Conservation (phyloP, 2,329 filamentous ascomycete species). For the Orbilia oligospora region DNA sequence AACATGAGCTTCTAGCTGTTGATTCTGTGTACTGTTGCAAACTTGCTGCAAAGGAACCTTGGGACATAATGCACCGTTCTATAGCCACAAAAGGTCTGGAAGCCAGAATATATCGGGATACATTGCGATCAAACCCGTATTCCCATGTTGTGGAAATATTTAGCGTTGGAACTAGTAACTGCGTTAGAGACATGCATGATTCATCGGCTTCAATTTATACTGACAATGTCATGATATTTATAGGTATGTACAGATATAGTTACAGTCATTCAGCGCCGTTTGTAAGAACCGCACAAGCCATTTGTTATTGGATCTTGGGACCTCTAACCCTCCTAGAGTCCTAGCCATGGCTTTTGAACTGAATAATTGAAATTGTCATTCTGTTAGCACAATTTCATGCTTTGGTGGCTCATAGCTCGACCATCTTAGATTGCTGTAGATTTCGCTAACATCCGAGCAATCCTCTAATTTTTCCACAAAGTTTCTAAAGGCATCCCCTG, state of each 20-base stretch:
- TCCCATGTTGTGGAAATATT: too few relatives aligned
- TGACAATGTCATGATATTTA: too few relatives aligned
- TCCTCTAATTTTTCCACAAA: conserved; percentile 56
- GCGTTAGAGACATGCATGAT: too few relatives aligned
- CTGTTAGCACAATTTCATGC: conserved; percentile 47
- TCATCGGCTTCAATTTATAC: too few relatives aligned
- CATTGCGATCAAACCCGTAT: too few relatives aligned
- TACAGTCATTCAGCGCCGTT: not conserved
- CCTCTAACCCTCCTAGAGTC: not conserved
- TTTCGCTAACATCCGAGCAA: conserved; percentile 48
- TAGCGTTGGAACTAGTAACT: too few relatives aligned
- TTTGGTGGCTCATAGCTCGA: conserved; percentile 49
- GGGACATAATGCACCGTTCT: too few relatives aligned
- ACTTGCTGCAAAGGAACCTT: too few relatives aligned
- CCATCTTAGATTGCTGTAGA: conserved; percentile 54
- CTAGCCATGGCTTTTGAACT: not conserved
- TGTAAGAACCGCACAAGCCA: not conserved
- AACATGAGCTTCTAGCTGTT: too few relatives aligned
- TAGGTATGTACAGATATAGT: not conserved
- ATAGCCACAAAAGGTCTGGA: too few relatives aligned
- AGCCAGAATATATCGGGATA: too few relatives aligned
- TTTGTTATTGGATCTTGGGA: not conserved
- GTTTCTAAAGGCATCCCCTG: conserved; percentile 35
- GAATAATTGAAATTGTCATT: conserved; percentile 13
- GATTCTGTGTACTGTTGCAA: too few relatives aligned